A percentile compares a stretch with the other conserved stretches of the same genome.
Evolutionary conservation across 176 grass and related monocot genomes (phyloP).

Genomic region (Luzula sylvatica): DNA sequence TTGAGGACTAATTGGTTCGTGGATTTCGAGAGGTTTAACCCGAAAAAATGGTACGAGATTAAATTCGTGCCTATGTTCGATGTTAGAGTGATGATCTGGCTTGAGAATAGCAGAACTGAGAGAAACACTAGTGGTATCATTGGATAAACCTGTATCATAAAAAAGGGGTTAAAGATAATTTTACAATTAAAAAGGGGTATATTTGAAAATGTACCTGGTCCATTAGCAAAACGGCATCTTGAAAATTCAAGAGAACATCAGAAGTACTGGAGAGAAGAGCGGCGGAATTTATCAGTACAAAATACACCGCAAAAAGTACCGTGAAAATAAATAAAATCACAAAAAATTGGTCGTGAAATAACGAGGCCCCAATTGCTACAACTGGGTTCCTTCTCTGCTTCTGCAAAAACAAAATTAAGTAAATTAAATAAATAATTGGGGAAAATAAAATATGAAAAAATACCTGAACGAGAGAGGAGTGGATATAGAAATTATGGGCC

Average conservation of each 20-base stretch:
- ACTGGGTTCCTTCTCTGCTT: slow-evolving; percentile 53
- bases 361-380: slow-evolving; percentile 36
- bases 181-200: slow-evolving; percentile 12
- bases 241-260: slow-evolving; percentile 57
- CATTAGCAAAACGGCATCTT: slow-evolving; percentile 92
- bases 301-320: slow-evolving; percentile 87
- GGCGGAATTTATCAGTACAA: slow-evolving; percentile 84
- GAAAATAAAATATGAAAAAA: too few relatives aligned
- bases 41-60: slow-evolving; percentile 71
- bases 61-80: slow-evolving; percentile 63
- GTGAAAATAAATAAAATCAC: slow-evolving; percentile 87
- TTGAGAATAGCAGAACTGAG: slow-evolving; percentile 82
- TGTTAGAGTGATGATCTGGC: slow-evolving; percentile 72
- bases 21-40: slow-evolving; percentile 46
- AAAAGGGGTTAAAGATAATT: slow-evolving; percentile 1
- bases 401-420: slow-evolving; percentile 13
- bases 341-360: slow-evolving; percentile 96
- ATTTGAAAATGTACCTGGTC: slow-evolving; percentile 75
- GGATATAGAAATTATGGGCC: slow-evolving; percentile 92
- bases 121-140: slow-evolving; percentile 68
- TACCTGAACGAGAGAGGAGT: slow-evolving; percentile 94
- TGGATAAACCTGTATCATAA: slow-evolving; percentile 75
- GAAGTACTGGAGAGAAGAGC: slow-evolving; percentile 68
- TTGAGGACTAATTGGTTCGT: slow-evolving; percentile 58
- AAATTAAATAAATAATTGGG: too few relatives aligned